Conservation (phyloP, 1,139 yeast genomes). For the Blastobotrys illinoisensis region DNA sequence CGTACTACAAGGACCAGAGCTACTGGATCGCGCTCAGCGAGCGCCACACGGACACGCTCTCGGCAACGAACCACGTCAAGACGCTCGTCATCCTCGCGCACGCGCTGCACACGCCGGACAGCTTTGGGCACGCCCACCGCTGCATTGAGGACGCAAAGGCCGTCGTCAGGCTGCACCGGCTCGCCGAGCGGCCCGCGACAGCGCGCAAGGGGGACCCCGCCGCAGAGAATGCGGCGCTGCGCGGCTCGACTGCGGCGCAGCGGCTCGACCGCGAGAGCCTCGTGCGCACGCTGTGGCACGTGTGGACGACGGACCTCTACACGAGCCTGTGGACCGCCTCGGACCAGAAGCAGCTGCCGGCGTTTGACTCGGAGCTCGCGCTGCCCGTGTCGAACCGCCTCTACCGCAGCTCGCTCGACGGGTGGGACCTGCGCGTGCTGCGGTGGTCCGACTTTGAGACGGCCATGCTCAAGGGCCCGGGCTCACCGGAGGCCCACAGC, state of each 20-base stretch:
- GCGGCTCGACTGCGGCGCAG: constrained; percentile 13
- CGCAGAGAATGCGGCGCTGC: constrained; percentile 14
- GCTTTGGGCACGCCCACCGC: constrained; percentile 8
- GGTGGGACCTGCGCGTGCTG: constrained; percentile 16
- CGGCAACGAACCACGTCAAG: constrained; percentile 15
- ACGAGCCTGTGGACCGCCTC: background rate
- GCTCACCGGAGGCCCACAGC: background rate
- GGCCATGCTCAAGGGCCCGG: constrained; percentile 10
- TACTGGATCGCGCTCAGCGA: constrained; percentile 23
- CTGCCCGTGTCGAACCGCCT: constrained; percentile 17
- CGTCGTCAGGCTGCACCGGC: constrained; percentile 10
- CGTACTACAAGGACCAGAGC: constrained; percentile 21
- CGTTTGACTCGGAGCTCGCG: constrained; percentile 18
- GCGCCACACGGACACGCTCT: constrained; percentile 14
- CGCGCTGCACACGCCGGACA: constrained; percentile 13
- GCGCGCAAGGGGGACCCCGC: constrained; percentile 12
- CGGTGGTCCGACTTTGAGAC: constrained; percentile 20
- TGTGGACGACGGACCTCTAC: constrained; percentile 14
- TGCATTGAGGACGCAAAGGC: constrained; percentile 9
- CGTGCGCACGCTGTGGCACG: constrained; percentile 20
- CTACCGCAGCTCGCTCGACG: constrained; percentile 14
- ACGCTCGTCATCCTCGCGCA: constrained; percentile 15
- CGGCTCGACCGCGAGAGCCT: constrained; percentile 17
- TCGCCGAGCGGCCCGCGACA: constrained; percentile 12
- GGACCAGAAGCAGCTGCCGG: constrained; percentile 10